These are phyloP conservation scores for Pseudozyma thailandica DNA, from an alignment of 1,284 basidiomycete species.

Conservation along the genomic window DNA sequence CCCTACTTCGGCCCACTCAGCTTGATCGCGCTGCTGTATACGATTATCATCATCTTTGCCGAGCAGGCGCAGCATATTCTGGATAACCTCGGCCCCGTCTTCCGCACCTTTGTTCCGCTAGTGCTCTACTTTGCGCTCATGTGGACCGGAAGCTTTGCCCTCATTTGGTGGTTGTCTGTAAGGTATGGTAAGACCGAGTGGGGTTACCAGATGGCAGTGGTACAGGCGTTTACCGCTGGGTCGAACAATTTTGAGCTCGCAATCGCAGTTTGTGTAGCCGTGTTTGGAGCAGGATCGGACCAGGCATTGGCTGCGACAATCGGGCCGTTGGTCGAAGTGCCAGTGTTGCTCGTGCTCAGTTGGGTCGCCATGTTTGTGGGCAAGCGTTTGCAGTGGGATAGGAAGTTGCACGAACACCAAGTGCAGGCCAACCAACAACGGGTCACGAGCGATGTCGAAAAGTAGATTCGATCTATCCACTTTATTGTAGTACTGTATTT, in stretches of 20 bases:
- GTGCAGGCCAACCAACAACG: neutral
- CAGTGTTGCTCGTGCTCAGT: constrained; percentile 78
- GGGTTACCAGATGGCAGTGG: constrained; percentile 67
- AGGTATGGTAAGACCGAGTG: constrained; percentile 57
- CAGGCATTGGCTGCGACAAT: constrained; percentile 56
- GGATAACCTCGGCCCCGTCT: constrained; percentile 54
- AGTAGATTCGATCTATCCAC: neutral
- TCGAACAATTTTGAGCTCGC: constrained; percentile 75
- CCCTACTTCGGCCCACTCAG: constrained; percentile 78
- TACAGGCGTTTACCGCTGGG: constrained; percentile 71
- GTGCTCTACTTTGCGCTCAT: constrained; percentile 79
- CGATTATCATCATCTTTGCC: constrained; percentile 81
- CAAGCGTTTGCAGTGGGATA: constrained; percentile 47
- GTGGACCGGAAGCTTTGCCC: constrained; percentile 76
- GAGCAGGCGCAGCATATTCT: constrained; percentile 71
- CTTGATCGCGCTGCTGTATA: constrained; percentile 73
- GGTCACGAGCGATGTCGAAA: constrained; percentile 20
- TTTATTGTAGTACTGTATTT: too few species aligned
- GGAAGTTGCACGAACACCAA: constrained; percentile 11
- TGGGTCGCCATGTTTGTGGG: constrained; percentile 76
- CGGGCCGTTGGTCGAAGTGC: constrained; percentile 70
- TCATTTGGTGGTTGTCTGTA: constrained; percentile 69
- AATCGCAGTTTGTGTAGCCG: constrained; percentile 82
- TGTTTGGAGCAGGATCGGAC: constrained; percentile 70
- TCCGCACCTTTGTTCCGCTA: constrained; percentile 76